Evolutionary conservation across 495 filamentous ascomycete species (phyloP).

Genomic region (Darksidea phi): DNA sequence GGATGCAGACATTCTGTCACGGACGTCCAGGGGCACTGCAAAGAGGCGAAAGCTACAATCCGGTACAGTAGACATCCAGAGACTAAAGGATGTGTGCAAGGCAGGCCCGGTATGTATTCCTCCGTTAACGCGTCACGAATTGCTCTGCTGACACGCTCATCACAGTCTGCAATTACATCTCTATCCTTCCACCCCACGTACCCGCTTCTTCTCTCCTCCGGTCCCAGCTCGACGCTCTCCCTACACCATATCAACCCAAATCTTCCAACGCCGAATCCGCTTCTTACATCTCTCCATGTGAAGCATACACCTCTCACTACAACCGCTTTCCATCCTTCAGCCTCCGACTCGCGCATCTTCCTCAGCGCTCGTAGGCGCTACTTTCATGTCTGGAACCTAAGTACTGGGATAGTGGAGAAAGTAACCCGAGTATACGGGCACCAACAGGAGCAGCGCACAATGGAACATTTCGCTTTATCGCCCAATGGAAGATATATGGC

Average conservation of each 20-base stretch:
- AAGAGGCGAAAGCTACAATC: constrained; percentile 66
- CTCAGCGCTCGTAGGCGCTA: constrained; percentile 83
- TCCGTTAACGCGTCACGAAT: neutral
- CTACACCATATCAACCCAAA: constrained; percentile 73
- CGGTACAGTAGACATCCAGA: constrained; percentile 82
- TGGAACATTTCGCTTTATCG: constrained; percentile 84
- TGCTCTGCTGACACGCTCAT: neutral
- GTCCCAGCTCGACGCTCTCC: constrained; percentile 76
- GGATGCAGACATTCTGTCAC: constrained; percentile 56
- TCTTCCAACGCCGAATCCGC: constrained; percentile 69
- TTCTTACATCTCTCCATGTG: constrained; percentile 85
- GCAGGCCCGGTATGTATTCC: constrained; percentile 54
- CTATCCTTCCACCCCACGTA: constrained; percentile 85
- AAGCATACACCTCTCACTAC: constrained; percentile 75
- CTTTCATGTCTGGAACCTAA: constrained; percentile 91
- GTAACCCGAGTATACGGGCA: constrained; percentile 74
- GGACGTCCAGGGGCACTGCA: constrained; percentile 37
- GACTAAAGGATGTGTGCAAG: constrained; percentile 63
- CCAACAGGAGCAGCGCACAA: constrained; percentile 76
- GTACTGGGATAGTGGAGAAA: constrained; percentile 77
- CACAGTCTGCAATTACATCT: constrained; percentile 72
- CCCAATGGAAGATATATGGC: constrained; percentile 85
- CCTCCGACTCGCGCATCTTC: constrained; percentile 65
- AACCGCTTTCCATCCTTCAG: constrained; percentile 66
- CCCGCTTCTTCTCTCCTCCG: constrained; percentile 85